phyloP scores from a whole-genome alignment of 192 early-diverging fungal genomes.

The Cetraspora pellucida region DNA sequence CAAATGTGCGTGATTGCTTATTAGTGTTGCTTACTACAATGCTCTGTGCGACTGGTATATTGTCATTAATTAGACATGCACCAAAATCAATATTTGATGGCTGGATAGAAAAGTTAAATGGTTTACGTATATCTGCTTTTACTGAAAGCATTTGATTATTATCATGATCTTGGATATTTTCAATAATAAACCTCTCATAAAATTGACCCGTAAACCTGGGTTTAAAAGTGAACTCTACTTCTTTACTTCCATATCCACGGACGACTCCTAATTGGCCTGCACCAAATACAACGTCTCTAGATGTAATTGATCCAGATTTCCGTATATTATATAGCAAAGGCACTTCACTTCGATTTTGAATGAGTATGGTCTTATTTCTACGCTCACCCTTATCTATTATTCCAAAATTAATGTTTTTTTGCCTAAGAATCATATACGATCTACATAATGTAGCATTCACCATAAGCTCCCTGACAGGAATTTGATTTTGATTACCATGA shows the following conservation, averaged over 20 bases:
- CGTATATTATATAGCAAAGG: constrained; percentile 88
- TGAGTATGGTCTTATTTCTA: constrained; percentile 82
- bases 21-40: constrained; percentile 85
- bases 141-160: constrained; percentile 79
- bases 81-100: constrained; percentile 77
- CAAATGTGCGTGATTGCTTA: constrained; percentile 76
- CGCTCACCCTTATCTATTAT: constrained; percentile 83
- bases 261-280: constrained; percentile 84
- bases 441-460: constrained; percentile 81
- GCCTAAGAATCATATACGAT: constrained; percentile 90
- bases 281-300: constrained; percentile 84
- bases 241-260: constrained; percentile 86
- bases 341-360: constrained; percentile 89
- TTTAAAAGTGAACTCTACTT: constrained; percentile 91
- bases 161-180: constrained; percentile 84
- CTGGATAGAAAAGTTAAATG: constrained; percentile 84
- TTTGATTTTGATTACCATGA: constrained; percentile 53
- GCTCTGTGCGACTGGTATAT: constrained; percentile 52
- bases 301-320: constrained; percentile 94
- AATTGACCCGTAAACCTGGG: constrained; percentile 89
- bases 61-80: constrained; percentile 59
- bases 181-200: constrained; percentile 82
- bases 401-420: constrained; percentile 98
- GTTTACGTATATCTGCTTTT: constrained; percentile 89
- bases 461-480: constrained; percentile 90